phyloP scores from a whole-genome alignment of 768 basidiomycete genomes.

The Amanita rimosa region DNA sequence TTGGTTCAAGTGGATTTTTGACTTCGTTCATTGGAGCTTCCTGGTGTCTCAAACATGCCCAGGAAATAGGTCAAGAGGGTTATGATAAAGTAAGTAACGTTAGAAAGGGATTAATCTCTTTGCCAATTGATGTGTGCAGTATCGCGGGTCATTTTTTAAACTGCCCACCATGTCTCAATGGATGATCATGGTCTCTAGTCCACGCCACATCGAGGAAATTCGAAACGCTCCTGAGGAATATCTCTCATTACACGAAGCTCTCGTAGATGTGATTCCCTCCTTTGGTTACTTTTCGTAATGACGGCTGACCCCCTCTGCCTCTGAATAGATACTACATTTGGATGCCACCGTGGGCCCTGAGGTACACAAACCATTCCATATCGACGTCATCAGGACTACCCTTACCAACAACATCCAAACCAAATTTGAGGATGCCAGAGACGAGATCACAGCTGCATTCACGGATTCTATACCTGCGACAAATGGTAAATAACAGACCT shows the following conservation, averaged over 20 bases:
- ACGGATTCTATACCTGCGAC: conserved; percentile 9
- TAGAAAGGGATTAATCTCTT: neutral
- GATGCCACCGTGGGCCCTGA: conserved; percentile 23
- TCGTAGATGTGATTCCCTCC: conserved; percentile 12
- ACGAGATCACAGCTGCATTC: conserved; percentile 14
- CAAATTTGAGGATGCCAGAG: conserved; percentile 15
- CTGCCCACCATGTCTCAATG: conserved; percentile 32
- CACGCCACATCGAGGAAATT: conserved; percentile 31
- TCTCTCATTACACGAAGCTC: conserved; percentile 28
- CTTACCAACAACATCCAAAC: conserved; percentile 18
- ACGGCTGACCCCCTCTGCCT: neutral
- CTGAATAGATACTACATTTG: conserved; percentile 19
- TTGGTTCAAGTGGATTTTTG: conserved; percentile 22
- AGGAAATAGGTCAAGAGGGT: conserved; percentile 20
- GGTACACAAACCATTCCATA: conserved; percentile 14
- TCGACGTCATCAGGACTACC: conserved; percentile 14
- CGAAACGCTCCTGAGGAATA: conserved; percentile 34
- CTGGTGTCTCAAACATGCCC: conserved; percentile 14
- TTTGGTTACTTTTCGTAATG: neutral
- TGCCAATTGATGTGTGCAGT: conserved; percentile 8
- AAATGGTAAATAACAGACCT: neutral
- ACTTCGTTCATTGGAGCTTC: conserved; percentile 20
- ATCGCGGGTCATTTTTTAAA: conserved; percentile 24
- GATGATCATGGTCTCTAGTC: conserved; percentile 31
- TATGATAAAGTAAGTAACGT: conserved; percentile 16